Base-by-base conservation (phyloP, 768 basidiomycete species). In the Aureoboletus auriporus region DNA sequence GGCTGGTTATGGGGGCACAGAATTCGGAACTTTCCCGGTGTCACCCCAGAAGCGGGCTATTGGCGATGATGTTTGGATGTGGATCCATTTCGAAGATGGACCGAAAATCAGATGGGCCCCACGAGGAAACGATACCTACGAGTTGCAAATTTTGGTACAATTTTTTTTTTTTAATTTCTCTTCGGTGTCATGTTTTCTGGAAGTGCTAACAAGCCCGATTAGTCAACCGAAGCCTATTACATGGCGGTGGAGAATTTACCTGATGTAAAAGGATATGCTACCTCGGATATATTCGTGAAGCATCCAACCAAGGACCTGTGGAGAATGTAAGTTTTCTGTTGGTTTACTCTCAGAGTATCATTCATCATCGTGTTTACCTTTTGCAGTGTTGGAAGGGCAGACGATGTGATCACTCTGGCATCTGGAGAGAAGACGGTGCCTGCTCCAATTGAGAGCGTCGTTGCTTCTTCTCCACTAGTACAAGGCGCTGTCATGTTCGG, bases 271-370 rank as follows among this genome's bases (percentile, higher is more conserved):
- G 74, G 69, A 10, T 76, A 75, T 42, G 63, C 72, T 1, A 75
- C 75, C 1, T 58, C 64, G 1, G 77, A 78, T 54, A 39, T 78
- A 1, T 60, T 79, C 11, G 47, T 66, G 1, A 67, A 70, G 20
- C 78, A 79, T 55, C 74, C 78, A 0, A 69, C 67, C 0, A 71
- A 69, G 7, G 63, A 70, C 1, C 35, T 68, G 13, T 80, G 65
- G 67, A 68, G 56, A 43, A 56, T 79, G 31, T 57, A 33, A n/a
- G 65, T 46, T 46, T 2, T 8, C 5, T 38, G 1, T 1, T 30
- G 20, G 20, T 23, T 16, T 29, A 4, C 8, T 0, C 29, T 1
- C 4, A 8, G 26, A 9, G 6, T 27, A 1, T 1, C 10, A n/a
- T 31, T 49, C n/a, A n/a, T n/a, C n/a, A n/a, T 10, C 6, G 3